Evolutionary conservation across 139 green algal species (phyloP).

Genomic region (Chlamydomonas sp.): DNA sequence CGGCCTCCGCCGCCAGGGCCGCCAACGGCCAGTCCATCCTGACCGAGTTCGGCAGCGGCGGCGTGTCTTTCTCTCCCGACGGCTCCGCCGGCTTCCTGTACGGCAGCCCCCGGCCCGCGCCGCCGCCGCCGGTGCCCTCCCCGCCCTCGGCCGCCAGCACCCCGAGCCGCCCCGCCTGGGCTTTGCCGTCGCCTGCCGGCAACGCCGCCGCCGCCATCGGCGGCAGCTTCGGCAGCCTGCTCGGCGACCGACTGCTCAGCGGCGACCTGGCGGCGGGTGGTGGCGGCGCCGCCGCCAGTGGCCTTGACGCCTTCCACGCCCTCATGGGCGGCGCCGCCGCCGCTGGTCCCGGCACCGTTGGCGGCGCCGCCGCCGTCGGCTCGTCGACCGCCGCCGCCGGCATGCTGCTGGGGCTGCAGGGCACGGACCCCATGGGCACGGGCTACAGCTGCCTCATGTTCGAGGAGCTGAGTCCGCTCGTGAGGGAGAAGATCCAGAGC

Average conservation of each 20-base stretch:
- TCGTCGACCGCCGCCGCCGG: not conserved
- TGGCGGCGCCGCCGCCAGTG: not conserved
- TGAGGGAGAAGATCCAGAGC: conserved; percentile 35
- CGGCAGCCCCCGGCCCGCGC: too few species aligned
- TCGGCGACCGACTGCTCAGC: not conserved
- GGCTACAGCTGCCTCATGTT: conserved; percentile 18
- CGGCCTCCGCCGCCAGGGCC: too few species aligned
- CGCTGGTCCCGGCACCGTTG: not conserved
- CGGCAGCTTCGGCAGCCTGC: conserved; percentile 1
- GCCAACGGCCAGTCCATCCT: too few species aligned
- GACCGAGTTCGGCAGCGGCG: too few species aligned
- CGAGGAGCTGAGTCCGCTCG: conserved; percentile 20
- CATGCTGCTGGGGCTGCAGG: not conserved
- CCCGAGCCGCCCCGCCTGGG: too few species aligned
- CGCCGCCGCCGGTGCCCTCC: not conserved
- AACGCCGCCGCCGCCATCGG: too few species aligned
- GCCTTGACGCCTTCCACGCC: conserved; percentile 17
- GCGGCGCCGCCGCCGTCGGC: not conserved
- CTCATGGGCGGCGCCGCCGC: not conserved
- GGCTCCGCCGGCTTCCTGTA: too few species aligned
- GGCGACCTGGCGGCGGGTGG: not conserved
- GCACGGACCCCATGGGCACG: not conserved
- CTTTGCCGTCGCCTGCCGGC: not conserved
- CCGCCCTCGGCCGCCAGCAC: too few species aligned
- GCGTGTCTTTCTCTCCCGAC: too few species aligned